Evolutionary conservation across 75 land plant genomes (phyloP).

Genomic region (Gnetum montanum): DNA sequence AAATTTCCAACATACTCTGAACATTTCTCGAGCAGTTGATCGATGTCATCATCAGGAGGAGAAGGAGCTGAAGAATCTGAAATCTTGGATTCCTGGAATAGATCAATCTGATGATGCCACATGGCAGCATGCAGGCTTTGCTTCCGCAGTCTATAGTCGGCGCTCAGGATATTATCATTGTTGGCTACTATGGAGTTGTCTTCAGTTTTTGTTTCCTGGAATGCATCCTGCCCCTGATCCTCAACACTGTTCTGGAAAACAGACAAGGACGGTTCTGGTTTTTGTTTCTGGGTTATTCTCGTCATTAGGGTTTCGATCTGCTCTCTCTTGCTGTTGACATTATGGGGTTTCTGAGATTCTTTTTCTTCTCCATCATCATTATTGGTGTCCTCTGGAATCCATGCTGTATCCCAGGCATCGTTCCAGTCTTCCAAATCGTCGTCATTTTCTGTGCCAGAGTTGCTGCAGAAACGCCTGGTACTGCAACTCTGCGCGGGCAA

Average conservation of each 20-base stretch:
- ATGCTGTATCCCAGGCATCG: conserved; percentile 56
- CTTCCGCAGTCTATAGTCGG: conserved; percentile 51
- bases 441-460: too few relatives aligned
- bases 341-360: too few relatives aligned
- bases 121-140: conserved; percentile 51
- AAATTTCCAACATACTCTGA: conserved; percentile 49
- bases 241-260: too few relatives aligned
- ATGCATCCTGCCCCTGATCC: too few relatives aligned
- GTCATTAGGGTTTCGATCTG: too few relatives aligned
- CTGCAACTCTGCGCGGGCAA: too few relatives aligned
- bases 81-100: conserved; percentile 35
- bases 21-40: conserved; percentile 42
- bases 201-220: too few relatives aligned
- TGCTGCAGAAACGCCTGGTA: too few relatives aligned
- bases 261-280: too few relatives aligned
- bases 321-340: too few relatives aligned
- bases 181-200: too few relatives aligned
- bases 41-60: conserved; percentile 48
- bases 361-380: conserved; percentile 7
- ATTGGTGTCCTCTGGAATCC: conserved; percentile 68
- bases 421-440: conserved; percentile 48
- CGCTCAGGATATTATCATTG: conserved; percentile 25
- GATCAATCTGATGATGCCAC: conserved; percentile 63
- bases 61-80: conserved; percentile 14
- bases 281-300: too few relatives aligned